A percentile compares a stretch with the other conserved stretches of the same genome.
Evolutionary conservation across 352 stramenopile genomes (phyloP).

Genomic region (Globisporangium sylvaticum): DNA sequence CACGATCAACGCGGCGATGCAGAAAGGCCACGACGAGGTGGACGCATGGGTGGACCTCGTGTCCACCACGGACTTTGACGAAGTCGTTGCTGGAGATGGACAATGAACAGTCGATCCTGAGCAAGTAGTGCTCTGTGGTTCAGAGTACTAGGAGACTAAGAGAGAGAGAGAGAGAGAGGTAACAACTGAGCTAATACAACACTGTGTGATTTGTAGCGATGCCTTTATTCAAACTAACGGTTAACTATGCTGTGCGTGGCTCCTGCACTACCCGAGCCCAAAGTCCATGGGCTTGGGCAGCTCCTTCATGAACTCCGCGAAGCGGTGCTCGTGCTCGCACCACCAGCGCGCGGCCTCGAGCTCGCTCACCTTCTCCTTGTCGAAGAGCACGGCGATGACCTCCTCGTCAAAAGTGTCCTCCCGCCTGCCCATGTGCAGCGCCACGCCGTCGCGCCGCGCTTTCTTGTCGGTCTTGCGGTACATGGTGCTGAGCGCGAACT

Average conservation of each 20-base stretch:
- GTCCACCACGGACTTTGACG: slow-evolving; percentile 10
- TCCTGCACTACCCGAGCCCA: background rate
- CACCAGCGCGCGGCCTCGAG: slow-evolving; percentile 71
- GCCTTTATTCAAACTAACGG: background rate
- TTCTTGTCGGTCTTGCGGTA: slow-evolving; percentile 84
- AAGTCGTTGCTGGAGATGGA: background rate
- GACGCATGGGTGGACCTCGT: slow-evolving; percentile 10
- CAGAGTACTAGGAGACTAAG: too few relatives aligned
- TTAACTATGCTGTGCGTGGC: background rate
- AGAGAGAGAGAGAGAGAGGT: too few relatives aligned
- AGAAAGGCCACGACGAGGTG: slow-evolving; percentile 1
- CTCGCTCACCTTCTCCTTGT: slow-evolving; percentile 82
- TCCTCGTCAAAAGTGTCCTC: slow-evolving; percentile 80
- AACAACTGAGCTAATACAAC: too few relatives aligned
- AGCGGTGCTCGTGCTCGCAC: slow-evolving; percentile 65
- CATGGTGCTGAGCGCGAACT: slow-evolving; percentile 80
- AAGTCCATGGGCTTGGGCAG: slow-evolving; percentile 12
- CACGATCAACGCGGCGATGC: background rate
- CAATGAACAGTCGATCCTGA: too few relatives aligned
- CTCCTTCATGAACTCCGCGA: slow-evolving; percentile 25
- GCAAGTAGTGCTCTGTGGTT: too few relatives aligned
- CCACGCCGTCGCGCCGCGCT: slow-evolving; percentile 66
- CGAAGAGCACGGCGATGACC: slow-evolving; percentile 79
- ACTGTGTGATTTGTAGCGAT: too few relatives aligned
- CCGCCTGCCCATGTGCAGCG: slow-evolving; percentile 64